Base-by-base conservation (phyloP, 2,329 filamentous ascomycete species). In the Aspergillus glaucus region DNA sequence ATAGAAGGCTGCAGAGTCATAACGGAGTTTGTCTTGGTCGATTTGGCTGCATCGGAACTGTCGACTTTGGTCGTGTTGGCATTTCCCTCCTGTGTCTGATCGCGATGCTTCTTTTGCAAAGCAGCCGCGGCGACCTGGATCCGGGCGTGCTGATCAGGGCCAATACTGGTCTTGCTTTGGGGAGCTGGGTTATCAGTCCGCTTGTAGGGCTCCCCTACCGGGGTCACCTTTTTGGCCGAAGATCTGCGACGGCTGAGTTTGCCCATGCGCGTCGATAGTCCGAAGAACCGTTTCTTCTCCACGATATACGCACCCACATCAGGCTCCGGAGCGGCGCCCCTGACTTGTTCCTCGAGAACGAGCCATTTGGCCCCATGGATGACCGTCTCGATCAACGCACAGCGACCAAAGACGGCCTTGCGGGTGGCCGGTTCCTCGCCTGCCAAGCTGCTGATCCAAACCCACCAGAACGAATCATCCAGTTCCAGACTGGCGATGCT, bases 391-490 rank as follows among this genome's bases (percentile, higher is more conserved):
- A 97, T 80, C 36, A 98, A 79, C 17, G 93, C 89, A 62, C 93
- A 98, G 54, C 93, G 81, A 34, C 93, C 93, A 66, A 98, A 98
- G 0, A 91, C 89, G 5, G 91, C 86, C 66, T 98, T 98, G 52
- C 93, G 83, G 43, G 85, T 79, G 0, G 83, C 71, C 0, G 91
- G 87, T 71, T 98, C 93, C 62, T 98, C 93, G 0, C 84, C 87
- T 1, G 92, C 90, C 61, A 98, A 74, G 76, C 92, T 97, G 59
- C 84, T 94, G 79, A 98, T 97, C 93, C 93, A 98, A 3, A 97
- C 93, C 92, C 93, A 97, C 93, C 93, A 98, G 68, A 98, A 98
- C 1, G 90, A 86, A 66, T 97, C 92, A 60, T 98, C 93, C 4
- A 98, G 77, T 54, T 93, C 85, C 49, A 97, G 81, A 34, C 80